Conservation (phyloP, 2,329 filamentous ascomycete genomes). For the Pestalotiopsis sp. region DNA sequence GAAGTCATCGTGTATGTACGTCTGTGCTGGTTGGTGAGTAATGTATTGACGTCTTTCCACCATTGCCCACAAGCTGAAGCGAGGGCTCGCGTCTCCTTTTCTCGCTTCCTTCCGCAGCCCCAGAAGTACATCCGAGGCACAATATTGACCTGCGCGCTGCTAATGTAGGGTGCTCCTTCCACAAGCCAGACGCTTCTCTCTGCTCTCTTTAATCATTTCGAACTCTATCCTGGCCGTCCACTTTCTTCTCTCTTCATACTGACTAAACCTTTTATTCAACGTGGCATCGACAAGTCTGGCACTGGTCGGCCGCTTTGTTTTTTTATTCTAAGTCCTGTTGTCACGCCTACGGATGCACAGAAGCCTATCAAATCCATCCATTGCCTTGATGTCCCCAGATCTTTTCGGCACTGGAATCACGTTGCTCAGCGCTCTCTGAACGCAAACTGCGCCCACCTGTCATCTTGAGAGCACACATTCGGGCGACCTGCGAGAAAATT, state of each 20-base stretch:
- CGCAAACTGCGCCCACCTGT: not conserved
- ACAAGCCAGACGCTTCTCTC: not conserved
- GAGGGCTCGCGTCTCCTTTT: not conserved
- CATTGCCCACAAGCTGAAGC: not conserved
- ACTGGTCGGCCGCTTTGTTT: not conserved
- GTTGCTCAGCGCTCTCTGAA: not conserved
- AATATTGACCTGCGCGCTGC: not conserved
- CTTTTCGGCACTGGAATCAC: not conserved
- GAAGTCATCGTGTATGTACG: not conserved
- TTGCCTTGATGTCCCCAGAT: not conserved
- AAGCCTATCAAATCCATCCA: not conserved
- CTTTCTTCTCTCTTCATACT: not conserved
- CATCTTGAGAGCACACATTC: not conserved
- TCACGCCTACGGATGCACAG: not conserved
- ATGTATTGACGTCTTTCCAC: not conserved
- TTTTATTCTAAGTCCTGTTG: not conserved
- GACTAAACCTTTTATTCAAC: not conserved
- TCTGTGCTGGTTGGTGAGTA: not conserved
- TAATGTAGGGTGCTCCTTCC: not conserved
- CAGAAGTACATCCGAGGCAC: not conserved
- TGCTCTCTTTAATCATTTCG: not conserved
- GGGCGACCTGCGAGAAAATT: not conserved
- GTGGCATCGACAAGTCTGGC: not conserved
- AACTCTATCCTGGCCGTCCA: not conserved
- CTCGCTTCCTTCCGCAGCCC: not conserved